A percentile compares a stretch with the other conserved stretches of the same genome.
phyloP scores from a whole-genome alignment of 2,329 filamentous ascomycete species.

The Teratosphaeria viscida region DNA sequence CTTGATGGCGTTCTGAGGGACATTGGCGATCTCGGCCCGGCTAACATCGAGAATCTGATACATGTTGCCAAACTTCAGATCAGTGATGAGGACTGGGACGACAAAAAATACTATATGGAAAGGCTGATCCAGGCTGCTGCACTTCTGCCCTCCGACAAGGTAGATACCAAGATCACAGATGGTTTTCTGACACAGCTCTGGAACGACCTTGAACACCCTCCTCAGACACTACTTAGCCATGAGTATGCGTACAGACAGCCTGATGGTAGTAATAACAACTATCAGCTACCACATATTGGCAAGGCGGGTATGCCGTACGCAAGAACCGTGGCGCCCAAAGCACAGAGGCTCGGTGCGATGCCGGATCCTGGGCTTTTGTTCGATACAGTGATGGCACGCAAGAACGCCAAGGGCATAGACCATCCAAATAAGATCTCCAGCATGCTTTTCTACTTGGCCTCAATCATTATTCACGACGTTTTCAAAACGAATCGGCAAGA shows the following conservation, averaged over 20 bases:
- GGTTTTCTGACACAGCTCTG: slow-evolving; percentile 37
- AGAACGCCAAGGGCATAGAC: slow-evolving; percentile 43
- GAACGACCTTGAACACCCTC: slow-evolving; percentile 40
- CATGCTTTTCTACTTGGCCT: slow-evolving; percentile 64
- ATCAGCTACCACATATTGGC: slow-evolving; percentile 53
- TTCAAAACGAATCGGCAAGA: slow-evolving; percentile 57
- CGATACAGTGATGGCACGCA: slow-evolving; percentile 55
- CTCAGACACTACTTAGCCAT: slow-evolving; percentile 33
- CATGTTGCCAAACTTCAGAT: slow-evolving; percentile 28
- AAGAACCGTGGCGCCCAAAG: slow-evolving; percentile 50
- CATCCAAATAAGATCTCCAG: slow-evolving; percentile 65
- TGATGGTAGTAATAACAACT: slow-evolving; percentile 45
- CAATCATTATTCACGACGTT: slow-evolving; percentile 53
- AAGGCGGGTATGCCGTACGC: slow-evolving; percentile 58
- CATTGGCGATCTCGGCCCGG: slow-evolving; percentile 14
- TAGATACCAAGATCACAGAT: slow-evolving; percentile 32
- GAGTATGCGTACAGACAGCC: slow-evolving; percentile 38
- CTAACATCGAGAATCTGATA: slow-evolving; percentile 25
- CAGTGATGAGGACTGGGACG: slow-evolving; percentile 45
- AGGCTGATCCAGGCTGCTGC: slow-evolving; percentile 40
- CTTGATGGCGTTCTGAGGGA: slow-evolving; percentile 12
- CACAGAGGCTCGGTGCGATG: slow-evolving; percentile 47
- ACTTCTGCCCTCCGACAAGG: slow-evolving; percentile 31
- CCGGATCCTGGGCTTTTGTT: slow-evolving; percentile 59
- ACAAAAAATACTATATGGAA: slow-evolving; percentile 54